Conservation (phyloP, 2,329 filamentous ascomycete species). For the Huntiella abstrusa region DNA sequence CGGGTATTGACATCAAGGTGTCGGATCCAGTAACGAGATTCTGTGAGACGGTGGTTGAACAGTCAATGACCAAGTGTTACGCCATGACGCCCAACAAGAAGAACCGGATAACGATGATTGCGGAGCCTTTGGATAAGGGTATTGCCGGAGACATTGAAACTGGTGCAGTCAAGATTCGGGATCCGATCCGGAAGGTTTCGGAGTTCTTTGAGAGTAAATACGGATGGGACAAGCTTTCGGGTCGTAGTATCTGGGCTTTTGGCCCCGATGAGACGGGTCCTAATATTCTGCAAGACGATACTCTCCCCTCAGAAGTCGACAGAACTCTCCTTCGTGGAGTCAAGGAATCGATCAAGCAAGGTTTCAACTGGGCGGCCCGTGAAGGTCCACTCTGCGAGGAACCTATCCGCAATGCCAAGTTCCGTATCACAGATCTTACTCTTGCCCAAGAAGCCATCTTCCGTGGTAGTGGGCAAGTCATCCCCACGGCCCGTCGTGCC, state of each 20-base stretch:
- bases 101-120: slow-evolving; percentile 98
- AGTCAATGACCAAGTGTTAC: slow-evolving; percentile 94
- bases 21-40: slow-evolving; percentile 95
- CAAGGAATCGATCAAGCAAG: slow-evolving; percentile 82
- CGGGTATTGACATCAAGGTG: slow-evolving; percentile 98
- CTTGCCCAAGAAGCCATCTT: slow-evolving; percentile 83
- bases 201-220: slow-evolving; percentile 97
- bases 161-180: slow-evolving; percentile 76
- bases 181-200: slow-evolving; percentile 79
- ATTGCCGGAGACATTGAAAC: slow-evolving; percentile 90
- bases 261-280: slow-evolving; percentile 87
- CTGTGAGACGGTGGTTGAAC: slow-evolving; percentile 94
- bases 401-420: slow-evolving; percentile 93
- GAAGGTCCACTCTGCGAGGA: slow-evolving; percentile 97
- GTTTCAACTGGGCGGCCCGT: slow-evolving; percentile 88
- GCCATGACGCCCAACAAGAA: slow-evolving; percentile 97
- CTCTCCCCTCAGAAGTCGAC: slow-evolving; percentile 82
- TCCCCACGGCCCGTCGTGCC: slow-evolving; percentile 78
- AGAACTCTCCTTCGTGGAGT: slow-evolving; percentile 76
- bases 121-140: slow-evolving; percentile 84
- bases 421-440: slow-evolving; percentile 81
- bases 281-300: slow-evolving; percentile 94
- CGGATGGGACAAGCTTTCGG: slow-evolving; percentile 88
- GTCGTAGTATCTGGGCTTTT: slow-evolving; percentile 95
- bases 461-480: slow-evolving; percentile 89